Conservation (phyloP, 176 grass and related monocot genomes). For the Raddia guianensis region DNA sequence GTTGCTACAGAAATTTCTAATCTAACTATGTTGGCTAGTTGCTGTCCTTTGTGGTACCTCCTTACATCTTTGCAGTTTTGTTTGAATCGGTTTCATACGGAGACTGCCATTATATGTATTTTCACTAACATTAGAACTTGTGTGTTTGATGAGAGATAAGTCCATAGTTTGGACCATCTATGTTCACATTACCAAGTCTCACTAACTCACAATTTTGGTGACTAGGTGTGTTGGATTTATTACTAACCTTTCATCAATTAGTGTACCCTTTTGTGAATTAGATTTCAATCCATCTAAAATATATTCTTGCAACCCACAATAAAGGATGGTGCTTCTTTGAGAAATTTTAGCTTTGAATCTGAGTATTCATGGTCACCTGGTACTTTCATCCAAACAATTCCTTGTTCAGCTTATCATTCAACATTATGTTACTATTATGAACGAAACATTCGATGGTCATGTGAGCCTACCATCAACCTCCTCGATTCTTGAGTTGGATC, state of each 20-base stretch:
- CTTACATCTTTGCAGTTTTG: not conserved
- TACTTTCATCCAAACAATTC: not conserved
- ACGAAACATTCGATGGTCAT: too few species aligned
- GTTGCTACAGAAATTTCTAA: not conserved
- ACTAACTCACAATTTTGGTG: not conserved
- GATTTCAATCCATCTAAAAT: not conserved
- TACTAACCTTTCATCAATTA: not conserved
- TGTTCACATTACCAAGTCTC: not conserved
- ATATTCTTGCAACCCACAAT: too few species aligned
- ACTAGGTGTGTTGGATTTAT: not conserved
- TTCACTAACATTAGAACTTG: not conserved
- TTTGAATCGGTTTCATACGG: not conserved
- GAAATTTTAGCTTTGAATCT: too few species aligned
- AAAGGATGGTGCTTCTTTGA: too few species aligned
- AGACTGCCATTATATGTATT: not conserved
- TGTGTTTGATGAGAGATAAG: constrained; percentile 22
- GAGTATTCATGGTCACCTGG: not conserved
- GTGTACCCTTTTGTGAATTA: not conserved
- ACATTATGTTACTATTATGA: too few species aligned
- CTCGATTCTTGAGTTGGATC: too few species aligned
- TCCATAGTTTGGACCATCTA: constrained; percentile 14
- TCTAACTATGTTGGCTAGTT: not conserved
- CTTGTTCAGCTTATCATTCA: not conserved
- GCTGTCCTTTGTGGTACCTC: not conserved
- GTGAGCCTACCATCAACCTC: too few species aligned